These are phyloP conservation scores for Zygnema circumcarinatum DNA, from an alignment of 139 green algal genomes.

Conservation along the genomic window DNA sequence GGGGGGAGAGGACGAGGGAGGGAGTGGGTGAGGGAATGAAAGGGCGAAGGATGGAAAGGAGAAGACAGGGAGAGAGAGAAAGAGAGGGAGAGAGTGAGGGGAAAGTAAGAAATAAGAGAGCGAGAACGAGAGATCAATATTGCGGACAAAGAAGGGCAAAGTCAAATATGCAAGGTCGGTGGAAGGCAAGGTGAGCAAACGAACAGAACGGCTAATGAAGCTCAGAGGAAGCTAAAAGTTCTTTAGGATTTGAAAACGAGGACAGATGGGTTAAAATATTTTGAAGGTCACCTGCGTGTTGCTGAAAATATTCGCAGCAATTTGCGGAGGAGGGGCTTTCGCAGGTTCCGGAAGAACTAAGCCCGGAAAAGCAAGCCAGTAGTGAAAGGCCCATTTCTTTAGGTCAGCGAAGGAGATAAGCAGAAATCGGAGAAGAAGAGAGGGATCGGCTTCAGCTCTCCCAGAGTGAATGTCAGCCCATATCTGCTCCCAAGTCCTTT, in stretches of 20 bases:
- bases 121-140: not conserved
- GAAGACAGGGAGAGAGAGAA: not conserved
- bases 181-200: not conserved
- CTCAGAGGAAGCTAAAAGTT: too few species aligned
- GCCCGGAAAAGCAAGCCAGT: slow-evolving; percentile 88
- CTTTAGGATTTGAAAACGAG: too few species aligned
- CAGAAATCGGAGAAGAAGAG: slow-evolving; percentile 71
- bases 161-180: not conserved
- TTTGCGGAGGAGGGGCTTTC: not conserved
- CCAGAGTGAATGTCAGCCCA: slow-evolving; percentile 75
- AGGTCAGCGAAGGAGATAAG: slow-evolving; percentile 86
- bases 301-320: not conserved
- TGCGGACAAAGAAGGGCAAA: not conserved
- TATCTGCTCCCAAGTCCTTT: slow-evolving; percentile 51
- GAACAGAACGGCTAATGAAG: not conserved
- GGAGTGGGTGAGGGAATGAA: not conserved
- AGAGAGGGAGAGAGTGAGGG: not conserved
- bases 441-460: slow-evolving; percentile 63
- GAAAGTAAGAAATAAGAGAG: not conserved
- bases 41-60: not conserved
- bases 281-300: slow-evolving; percentile 9
- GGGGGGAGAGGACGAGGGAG: not conserved
- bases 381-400: slow-evolving; percentile 86
- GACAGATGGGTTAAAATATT: not conserved
- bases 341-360: slow-evolving; percentile 39